Evolutionary conservation across 441 rosid species (phyloP).

Genomic region (Melastoma candidum): DNA sequence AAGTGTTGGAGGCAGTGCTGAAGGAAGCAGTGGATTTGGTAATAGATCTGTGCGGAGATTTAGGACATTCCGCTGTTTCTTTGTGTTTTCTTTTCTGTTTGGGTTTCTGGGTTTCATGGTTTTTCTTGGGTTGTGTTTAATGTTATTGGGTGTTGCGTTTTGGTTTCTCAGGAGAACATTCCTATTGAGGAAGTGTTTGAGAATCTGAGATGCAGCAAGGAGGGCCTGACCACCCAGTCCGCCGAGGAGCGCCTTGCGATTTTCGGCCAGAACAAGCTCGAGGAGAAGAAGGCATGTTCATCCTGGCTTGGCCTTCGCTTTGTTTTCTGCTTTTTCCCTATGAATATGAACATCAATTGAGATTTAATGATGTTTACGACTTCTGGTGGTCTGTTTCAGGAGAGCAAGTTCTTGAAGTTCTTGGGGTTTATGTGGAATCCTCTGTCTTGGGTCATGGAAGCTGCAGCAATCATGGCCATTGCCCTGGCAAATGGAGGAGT

Average conservation of each 20-base stretch:
- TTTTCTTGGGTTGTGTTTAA: slow-evolving; percentile 3
- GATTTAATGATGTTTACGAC: slow-evolving; percentile 4
- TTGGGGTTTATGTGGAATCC: slow-evolving; percentile 99
- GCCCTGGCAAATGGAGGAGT: slow-evolving; percentile 99
- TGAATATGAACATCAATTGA: background rate
- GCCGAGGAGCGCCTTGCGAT: slow-evolving; percentile 77
- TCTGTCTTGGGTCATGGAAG: slow-evolving; percentile 98
- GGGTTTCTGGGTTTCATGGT: slow-evolving; percentile 1
- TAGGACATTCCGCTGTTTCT: slow-evolving; percentile 16
- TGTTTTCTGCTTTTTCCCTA: slow-evolving; percentile 1
- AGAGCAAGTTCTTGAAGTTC: slow-evolving; percentile 77
- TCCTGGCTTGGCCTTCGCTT: slow-evolving; percentile 3
- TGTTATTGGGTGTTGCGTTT: slow-evolving; percentile 4
- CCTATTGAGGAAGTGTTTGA: slow-evolving; percentile 91
- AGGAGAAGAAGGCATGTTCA: slow-evolving; percentile 62
- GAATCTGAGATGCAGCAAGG: slow-evolving; percentile 81
- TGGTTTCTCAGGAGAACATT: slow-evolving; percentile 62
- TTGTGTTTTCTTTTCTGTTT: slow-evolving; percentile 7
- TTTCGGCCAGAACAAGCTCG: slow-evolving; percentile 95
- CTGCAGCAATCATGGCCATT: slow-evolving; percentile 97
- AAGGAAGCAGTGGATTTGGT: slow-evolving; percentile 25
- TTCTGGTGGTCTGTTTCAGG: slow-evolving; percentile 33
- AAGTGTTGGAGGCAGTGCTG: slow-evolving; percentile 23
- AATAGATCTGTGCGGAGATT: slow-evolving; percentile 43
- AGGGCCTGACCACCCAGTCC: slow-evolving; percentile 57